Conservation (phyloP, 345 rosid species). For the Luvunga scandens region DNA sequence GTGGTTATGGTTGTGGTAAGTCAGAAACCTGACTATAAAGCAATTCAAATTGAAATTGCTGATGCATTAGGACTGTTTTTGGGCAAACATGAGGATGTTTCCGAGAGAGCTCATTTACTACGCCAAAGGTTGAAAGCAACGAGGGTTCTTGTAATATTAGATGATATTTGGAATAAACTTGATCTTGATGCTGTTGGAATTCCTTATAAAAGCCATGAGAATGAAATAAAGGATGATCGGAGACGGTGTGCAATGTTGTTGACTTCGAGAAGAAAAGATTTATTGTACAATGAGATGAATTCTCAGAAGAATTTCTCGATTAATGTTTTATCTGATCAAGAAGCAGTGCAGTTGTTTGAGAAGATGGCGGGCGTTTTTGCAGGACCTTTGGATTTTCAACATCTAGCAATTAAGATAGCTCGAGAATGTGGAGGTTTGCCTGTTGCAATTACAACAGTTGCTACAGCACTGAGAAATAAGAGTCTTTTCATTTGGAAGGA, state of each 20-base stretch:
- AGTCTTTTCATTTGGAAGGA: not conserved
- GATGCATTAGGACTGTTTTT: not conserved
- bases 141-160: not conserved
- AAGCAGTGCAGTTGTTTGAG: slow-evolving; percentile 11
- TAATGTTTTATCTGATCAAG: not conserved
- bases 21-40: not conserved
- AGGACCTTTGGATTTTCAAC: not conserved
- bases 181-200: slow-evolving; percentile 2
- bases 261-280: slow-evolving; percentile 9
- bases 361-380: not conserved
- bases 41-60: slow-evolving; percentile 15
- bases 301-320: not conserved
- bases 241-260: slow-evolving; percentile 23
- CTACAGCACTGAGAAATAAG: not conserved
- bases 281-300: slow-evolving; percentile 16
- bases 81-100: not conserved
- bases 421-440: slow-evolving; percentile 21
- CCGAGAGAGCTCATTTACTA: not conserved
- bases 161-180: not conserved
- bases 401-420: not conserved
- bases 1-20: slow-evolving; percentile 11
- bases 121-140: not conserved
- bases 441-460: not conserved
- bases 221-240: not conserved
- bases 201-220: not conserved